A percentile compares a stretch with the other conserved stretches of the same genome.
Evolutionary conservation across 2,329 filamentous ascomycete species (phyloP).

Genomic region (Blumeriella jaapii): DNA sequence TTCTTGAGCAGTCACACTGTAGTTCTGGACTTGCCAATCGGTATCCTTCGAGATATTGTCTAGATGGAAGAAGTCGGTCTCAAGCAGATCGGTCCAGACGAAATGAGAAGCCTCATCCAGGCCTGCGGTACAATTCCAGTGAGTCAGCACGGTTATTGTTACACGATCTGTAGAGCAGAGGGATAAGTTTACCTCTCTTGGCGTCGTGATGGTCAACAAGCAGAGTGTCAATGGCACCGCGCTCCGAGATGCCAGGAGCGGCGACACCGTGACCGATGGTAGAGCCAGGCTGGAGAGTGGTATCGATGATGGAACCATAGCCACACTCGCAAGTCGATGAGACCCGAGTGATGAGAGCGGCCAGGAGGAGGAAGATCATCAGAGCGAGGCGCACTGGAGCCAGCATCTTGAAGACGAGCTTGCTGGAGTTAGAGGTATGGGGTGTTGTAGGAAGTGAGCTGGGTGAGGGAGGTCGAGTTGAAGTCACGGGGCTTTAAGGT

Average conservation of each 20-base stretch:
- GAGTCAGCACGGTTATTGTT: no score
- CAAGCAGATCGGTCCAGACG: constrained; percentile 57
- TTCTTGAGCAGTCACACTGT: constrained; percentile 47
- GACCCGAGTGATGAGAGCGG: background rate
- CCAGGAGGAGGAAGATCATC: background rate
- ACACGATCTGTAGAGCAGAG: background rate
- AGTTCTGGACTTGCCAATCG: constrained; percentile 57
- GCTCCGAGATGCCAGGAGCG: no score
- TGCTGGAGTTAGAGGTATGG: background rate
- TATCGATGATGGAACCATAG: constrained; percentile 39
- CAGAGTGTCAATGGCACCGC: constrained; percentile 12
- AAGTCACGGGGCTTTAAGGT: no score
- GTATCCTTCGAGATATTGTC: constrained; percentile 36
- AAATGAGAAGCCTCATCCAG: constrained; percentile 24
- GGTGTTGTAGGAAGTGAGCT: background rate
- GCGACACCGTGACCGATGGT: background rate
- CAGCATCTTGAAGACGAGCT: background rate
- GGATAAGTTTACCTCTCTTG: background rate
- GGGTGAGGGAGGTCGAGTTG: background rate
- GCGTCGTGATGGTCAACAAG: background rate
- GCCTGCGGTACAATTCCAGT: no score
- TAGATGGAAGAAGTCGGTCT: constrained; percentile 58
- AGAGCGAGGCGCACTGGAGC: background rate
- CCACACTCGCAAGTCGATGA: constrained; percentile 57
- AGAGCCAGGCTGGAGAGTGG: constrained; percentile 8